Evolutionary conservation across 768 basidiomycete species (phyloP), one percentile per base, ranked within the genome.

Genomic region (Termitomyces sp.): DNA sequence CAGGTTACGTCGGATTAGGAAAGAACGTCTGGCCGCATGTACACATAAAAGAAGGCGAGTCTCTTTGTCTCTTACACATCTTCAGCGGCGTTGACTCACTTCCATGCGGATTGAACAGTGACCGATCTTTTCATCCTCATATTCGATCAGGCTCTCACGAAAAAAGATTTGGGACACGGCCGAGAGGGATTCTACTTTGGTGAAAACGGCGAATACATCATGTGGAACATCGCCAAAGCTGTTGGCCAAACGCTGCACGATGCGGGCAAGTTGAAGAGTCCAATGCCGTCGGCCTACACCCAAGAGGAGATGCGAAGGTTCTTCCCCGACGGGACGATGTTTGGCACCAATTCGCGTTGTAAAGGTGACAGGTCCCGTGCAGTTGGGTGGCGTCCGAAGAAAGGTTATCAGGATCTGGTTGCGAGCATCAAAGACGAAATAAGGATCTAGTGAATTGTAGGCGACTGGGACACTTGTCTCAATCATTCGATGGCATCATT

Each of bases 1-100:
- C 74, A 1, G 83, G 79, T 4, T 68, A 82, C 60, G 67, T 85
- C 9, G 84, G 84, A 1, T 64, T 73, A 48, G 84, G 84, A 11
- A 74, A 77, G 64, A 79, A 83, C 44, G 61, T 77, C 25, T 85
- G 82, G 82, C 73, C 75, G 2, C 72, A 82, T 58, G 79, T 86
- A 19, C 76, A 84, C 57, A 62, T 62, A 34, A 59, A 53, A 35
- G 63, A 63, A 40, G 58, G 63, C 54, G n/a, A 49, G 44, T 37
- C 12, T 19, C 21, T 44, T 23, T 9, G 9, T 25, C 21, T 32
- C 50, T 27, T 31, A 44, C 37, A 16, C 32, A 25, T 9, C 5
- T 40, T 25, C n/a, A 43, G 37, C 35, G 16, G 37, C 19, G 16
- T 31, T 41, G 23, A 48, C 38, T 53, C 14, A 44, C 8, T 44